A percentile compares a stretch with the other conserved stretches of the same genome.
Evolutionary conservation across 768 basidiomycete genomes (phyloP).

Genomic region (Agrocybe pediades): DNA sequence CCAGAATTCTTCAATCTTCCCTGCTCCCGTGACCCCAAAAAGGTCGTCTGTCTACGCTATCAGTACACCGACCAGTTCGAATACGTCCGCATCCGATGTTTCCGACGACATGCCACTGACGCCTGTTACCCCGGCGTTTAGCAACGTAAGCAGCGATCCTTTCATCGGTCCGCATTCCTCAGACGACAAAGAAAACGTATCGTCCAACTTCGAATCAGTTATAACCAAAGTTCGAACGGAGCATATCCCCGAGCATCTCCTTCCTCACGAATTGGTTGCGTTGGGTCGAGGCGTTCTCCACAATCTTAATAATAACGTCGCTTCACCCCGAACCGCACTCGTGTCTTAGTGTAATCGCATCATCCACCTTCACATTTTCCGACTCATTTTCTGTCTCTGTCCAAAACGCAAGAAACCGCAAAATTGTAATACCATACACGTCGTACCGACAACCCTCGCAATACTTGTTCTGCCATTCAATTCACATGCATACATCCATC

Average conservation of each 20-base stretch:
- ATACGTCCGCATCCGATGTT: slow-evolving; percentile 71
- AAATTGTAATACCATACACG: slow-evolving; percentile 87
- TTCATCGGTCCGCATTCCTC: slow-evolving; percentile 51
- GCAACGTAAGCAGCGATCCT: slow-evolving; percentile 65
- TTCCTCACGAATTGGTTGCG: slow-evolving; percentile 79
- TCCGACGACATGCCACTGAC: slow-evolving; percentile 87
- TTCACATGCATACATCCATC: slow-evolving; percentile 68
- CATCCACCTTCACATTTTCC: slow-evolving; percentile 34
- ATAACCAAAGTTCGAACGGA: slow-evolving; percentile 73
- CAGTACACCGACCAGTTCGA: slow-evolving; percentile 75
- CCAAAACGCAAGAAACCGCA: slow-evolving; percentile 54
- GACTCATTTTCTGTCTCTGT: slow-evolving; percentile 41
- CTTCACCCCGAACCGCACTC: slow-evolving; percentile 59
- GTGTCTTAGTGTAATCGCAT: slow-evolving; percentile 49
- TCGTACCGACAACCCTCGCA: slow-evolving; percentile 63
- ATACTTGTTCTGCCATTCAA: slow-evolving; percentile 62
- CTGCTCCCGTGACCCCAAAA: slow-evolving; percentile 72
- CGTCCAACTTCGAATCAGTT: slow-evolving; percentile 69
- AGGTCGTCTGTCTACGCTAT: slow-evolving; percentile 54
- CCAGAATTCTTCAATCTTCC: slow-evolving; percentile 38
- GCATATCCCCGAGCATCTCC: slow-evolving; percentile 70
- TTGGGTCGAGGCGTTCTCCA: slow-evolving; percentile 81
- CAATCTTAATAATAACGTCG: slow-evolving; percentile 73
- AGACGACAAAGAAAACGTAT: slow-evolving; percentile 82
- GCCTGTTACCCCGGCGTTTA: slow-evolving; percentile 70